Conservation (phyloP, 805 yeast species). For the Komagataella pseudopastoris region DNA sequence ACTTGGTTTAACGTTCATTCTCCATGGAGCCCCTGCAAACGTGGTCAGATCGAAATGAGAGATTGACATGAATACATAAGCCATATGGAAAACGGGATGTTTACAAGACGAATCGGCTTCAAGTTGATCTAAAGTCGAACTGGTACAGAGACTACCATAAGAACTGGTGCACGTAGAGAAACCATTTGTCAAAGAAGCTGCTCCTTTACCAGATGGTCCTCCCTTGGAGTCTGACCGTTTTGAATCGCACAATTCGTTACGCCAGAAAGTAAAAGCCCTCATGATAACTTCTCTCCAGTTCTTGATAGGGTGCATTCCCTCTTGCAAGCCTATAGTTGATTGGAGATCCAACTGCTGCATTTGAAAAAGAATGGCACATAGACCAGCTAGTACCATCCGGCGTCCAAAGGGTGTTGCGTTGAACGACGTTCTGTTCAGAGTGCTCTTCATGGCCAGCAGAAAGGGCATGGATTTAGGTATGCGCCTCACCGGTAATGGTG, state of each 20-base stretch:
- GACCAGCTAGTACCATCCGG: slow-evolving; percentile 52
- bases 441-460: slow-evolving; percentile 39
- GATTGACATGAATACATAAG: slow-evolving; percentile 57
- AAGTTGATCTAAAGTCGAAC: slow-evolving; percentile 5
- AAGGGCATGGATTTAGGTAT: slow-evolving; percentile 24
- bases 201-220: slow-evolving; percentile 17
- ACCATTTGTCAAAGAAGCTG: slow-evolving; percentile 13
- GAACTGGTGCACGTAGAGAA: background rate
- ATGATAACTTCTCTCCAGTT: slow-evolving; percentile 65
- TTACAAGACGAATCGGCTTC: slow-evolving; percentile 36
- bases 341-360: slow-evolving; percentile 64
- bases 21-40: slow-evolving; percentile 71
- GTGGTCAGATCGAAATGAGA: slow-evolving; percentile 71
- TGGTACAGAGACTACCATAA: background rate
- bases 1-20: slow-evolving; percentile 57
- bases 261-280: slow-evolving; percentile 62
- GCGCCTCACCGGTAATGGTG: slow-evolving; percentile 3
- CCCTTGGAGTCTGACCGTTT: slow-evolving; percentile 7
- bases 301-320: slow-evolving; percentile 13
- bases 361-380: slow-evolving; percentile 53
- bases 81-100: slow-evolving; percentile 57
- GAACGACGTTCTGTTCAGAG: slow-evolving; percentile 38
- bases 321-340: slow-evolving; percentile 31
- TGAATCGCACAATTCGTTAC: slow-evolving; percentile 22
- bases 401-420: slow-evolving; percentile 47